Conservation (phyloP, 768 basidiomycete genomes). For the Kwoniella sp. region DNA sequence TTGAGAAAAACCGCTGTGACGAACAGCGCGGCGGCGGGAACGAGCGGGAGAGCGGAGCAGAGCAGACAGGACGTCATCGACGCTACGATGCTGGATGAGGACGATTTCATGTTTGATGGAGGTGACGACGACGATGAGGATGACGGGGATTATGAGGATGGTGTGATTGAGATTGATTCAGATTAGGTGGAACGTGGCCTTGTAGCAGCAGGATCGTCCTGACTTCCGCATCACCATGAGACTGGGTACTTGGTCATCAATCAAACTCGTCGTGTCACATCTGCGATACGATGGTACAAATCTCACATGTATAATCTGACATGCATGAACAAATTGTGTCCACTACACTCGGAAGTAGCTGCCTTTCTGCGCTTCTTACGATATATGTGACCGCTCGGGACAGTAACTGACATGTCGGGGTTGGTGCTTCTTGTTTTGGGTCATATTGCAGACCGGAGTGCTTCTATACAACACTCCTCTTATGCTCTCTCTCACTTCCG, state of each 20-base stretch:
- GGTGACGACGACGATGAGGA: constrained; percentile 78
- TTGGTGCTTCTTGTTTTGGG: too few relatives aligned
- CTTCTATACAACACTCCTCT: too few relatives aligned
- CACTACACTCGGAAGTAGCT: too few relatives aligned
- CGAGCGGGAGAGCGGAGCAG: constrained; percentile 62
- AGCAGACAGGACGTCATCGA: constrained; percentile 52
- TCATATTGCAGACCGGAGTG: too few relatives aligned
- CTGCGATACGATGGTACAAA: neutral
- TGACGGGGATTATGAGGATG: constrained; percentile 69
- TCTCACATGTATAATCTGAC: neutral
- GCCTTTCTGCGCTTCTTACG: neutral
- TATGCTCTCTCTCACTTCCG: constrained; percentile 2
- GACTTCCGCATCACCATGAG: too few relatives aligned
- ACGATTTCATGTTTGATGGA: constrained; percentile 58
- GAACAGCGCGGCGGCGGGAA: constrained; percentile 59
- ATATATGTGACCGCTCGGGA: neutral
- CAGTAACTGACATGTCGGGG: neutral
- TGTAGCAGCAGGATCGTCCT: too few relatives aligned
- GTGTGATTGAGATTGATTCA: constrained; percentile 81
- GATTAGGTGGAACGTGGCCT: constrained; percentile 57
- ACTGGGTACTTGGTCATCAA: too few relatives aligned
- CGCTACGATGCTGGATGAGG: constrained; percentile 51
- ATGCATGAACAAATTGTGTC: neutral
- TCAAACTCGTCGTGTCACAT: too few relatives aligned
- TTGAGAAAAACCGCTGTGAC: constrained; percentile 20